Evolutionary conservation across 2,329 filamentous ascomycete genomes (phyloP), one percentile per base, ranked within the genome.

Genomic region (Chrysoporthe deuterocubensis): DNA sequence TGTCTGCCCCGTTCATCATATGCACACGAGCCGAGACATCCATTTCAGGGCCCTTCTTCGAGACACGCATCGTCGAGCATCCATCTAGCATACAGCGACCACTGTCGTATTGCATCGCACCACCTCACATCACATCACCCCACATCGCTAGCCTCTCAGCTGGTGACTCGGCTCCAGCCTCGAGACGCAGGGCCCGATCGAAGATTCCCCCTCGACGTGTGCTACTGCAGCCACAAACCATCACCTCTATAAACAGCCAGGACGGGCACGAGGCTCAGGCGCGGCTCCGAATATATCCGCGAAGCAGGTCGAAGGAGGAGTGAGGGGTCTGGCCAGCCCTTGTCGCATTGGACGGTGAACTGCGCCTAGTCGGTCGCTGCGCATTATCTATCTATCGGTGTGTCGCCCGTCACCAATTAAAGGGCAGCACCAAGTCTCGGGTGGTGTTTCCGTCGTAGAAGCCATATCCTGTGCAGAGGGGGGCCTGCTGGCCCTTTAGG

Each of bases 151-250:
- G 59, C 26, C 11, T 61, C 43, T 5, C 40, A n/a, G 42, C 42
- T 34, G 21, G 21, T 37, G n/a, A 26, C 26, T 16, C 48, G 21
- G 4, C 42, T 26, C 42, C 59, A 50, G 43, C n/a, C 37, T 13
- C 46, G 34, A 13, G 26, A 37, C 66, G 52, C 61, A 50, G 66
- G 54, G 56, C 32, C 58, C 56, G 34, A 46, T 14, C 42, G 34
- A 48, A 54, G 7, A 21, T 21, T 13, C 21, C 21, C 43, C 59
- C 32, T 54, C 66, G 54, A 50, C 44, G 61, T 43, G 66, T 37
- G 64, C 66, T 64, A 50, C 66, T 64, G 61, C 66, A 67, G 60
- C 60, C 54, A n/a, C 65, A 64, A 34, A 52, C 37, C 13, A 13
- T 43, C 44, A 26, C 21, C 52, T 26, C 26, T 48, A 64, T 42